Conservation (phyloP, 768 basidiomycete genomes). For the Macrolepiota dolichaula region DNA sequence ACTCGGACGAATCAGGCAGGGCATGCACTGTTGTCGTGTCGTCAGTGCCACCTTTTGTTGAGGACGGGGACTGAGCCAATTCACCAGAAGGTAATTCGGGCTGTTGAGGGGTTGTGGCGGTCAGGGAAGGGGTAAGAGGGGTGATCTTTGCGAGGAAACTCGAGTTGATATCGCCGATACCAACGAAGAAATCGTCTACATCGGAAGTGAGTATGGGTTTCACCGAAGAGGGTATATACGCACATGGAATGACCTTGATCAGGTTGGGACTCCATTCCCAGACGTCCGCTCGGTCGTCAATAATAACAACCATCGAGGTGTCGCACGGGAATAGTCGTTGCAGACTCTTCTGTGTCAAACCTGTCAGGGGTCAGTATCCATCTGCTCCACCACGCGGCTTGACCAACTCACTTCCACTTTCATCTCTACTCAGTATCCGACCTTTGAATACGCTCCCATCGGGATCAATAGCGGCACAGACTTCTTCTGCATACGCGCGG, state of each 20-base stretch:
- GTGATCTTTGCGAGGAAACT: slow-evolving; percentile 84
- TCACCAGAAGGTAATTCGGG: slow-evolving; percentile 10
- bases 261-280: slow-evolving; percentile 98
- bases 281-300: slow-evolving; percentile 97
- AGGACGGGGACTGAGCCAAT: not conserved
- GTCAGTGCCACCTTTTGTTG: slow-evolving; percentile 1
- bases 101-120: slow-evolving; percentile 23
- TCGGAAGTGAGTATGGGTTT: slow-evolving; percentile 15
- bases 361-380: slow-evolving; percentile 36
- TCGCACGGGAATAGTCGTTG: slow-evolving; percentile 94
- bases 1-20: slow-evolving; percentile 17
- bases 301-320: slow-evolving; percentile 98
- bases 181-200: slow-evolving; percentile 94
- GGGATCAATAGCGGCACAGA: slow-evolving; percentile 93
- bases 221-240: slow-evolving; percentile 17
- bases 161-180: slow-evolving; percentile 98
- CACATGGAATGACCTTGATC: slow-evolving; percentile 95
- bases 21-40: slow-evolving; percentile 13
- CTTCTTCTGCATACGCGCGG: slow-evolving; percentile 92
- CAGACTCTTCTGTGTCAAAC: slow-evolving; percentile 88
- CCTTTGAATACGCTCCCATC: slow-evolving; percentile 81
- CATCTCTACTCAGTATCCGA: slow-evolving; percentile 88
- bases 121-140: slow-evolving; percentile 39
- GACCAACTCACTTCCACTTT: slow-evolving; percentile 82
- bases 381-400: slow-evolving; percentile 10